Conservation (phyloP, 768 basidiomycete genomes). For the Mycena polygramma region DNA sequence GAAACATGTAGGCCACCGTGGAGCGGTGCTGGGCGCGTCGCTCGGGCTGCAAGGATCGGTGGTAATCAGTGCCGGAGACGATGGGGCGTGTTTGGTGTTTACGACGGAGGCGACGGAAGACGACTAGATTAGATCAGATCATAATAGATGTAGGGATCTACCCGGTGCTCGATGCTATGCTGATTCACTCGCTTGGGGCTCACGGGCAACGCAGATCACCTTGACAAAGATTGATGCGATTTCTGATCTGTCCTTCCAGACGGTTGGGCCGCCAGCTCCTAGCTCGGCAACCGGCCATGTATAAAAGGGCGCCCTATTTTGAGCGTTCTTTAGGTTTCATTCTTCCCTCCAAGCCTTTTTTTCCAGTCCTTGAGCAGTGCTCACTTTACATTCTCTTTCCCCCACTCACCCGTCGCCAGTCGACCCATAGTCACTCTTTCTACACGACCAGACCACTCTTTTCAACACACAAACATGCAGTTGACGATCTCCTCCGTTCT, state of each 20-base stretch:
- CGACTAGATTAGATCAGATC: conserved; percentile 25
- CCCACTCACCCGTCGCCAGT: conserved; percentile 29
- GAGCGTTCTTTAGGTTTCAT: conserved; percentile 29
- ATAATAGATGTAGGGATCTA: conserved; percentile 16
- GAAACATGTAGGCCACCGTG: conserved; percentile 87
- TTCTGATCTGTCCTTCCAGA: background rate
- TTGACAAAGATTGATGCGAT: background rate
- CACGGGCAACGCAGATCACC: conserved; percentile 30
- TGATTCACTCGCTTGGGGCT: background rate
- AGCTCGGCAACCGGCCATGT: background rate
- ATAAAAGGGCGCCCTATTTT: conserved; percentile 14
- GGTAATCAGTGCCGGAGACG: conserved; percentile 91
- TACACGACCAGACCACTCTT: conserved; percentile 21
- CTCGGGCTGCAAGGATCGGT: conserved; percentile 79
- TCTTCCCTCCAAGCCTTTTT: conserved; percentile 31
- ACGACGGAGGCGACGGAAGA: conserved; percentile 69
- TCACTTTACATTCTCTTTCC: conserved; percentile 37
- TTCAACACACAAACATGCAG: conserved; percentile 33
- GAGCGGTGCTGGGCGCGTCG: conserved; percentile 80
- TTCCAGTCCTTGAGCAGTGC: conserved; percentile 34
- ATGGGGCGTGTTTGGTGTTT: conserved; percentile 88
- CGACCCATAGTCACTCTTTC: conserved; percentile 38
- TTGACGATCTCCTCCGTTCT: conserved; percentile 39
- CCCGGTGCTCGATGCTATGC: background rate
- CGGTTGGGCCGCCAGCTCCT: too few species aligned